Conservation (phyloP, 2,329 filamentous ascomycete species). For the Cordyceps fumosorosea region DNA sequence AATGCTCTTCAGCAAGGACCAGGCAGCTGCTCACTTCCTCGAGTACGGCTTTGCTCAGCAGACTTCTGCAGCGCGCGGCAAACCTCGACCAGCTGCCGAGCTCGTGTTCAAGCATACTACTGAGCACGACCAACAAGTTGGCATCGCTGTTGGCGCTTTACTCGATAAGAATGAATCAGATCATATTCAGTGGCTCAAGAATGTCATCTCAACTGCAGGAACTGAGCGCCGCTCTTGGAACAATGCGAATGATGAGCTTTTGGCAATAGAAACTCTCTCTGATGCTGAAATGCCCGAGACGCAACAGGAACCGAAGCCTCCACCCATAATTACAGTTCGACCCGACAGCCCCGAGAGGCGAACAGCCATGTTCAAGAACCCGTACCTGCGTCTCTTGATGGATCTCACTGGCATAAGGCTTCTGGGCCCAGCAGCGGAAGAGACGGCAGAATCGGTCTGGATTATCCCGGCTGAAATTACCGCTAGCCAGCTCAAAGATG, state of each 20-base stretch:
- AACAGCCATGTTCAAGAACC: conserved; percentile 80
- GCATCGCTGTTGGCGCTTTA: conserved; percentile 70
- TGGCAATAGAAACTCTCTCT: conserved; percentile 27
- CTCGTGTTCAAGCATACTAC: conserved; percentile 72
- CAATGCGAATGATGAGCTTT: conserved; percentile 57
- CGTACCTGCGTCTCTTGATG: conserved; percentile 79
- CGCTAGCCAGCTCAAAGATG: conserved; percentile 59
- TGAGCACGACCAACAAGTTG: conserved; percentile 65
- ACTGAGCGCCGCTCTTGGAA: conserved; percentile 74
- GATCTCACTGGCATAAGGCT: conserved; percentile 65
- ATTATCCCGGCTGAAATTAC: conserved; percentile 61
- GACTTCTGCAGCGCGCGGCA: conserved; percentile 49
- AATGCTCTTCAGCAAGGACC: conserved; percentile 90
- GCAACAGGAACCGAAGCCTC: conserved; percentile 22
- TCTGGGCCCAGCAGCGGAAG: conserved; percentile 47
- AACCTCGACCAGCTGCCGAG: conserved; percentile 67
- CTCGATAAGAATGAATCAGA: conserved; percentile 73
- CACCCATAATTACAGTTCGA: conserved; percentile 40
- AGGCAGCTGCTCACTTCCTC: conserved; percentile 74
- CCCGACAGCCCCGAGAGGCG: conserved; percentile 61
- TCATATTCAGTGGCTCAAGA: conserved; percentile 75
- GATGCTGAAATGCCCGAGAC: conserved; percentile 24
- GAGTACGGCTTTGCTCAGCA: conserved; percentile 87
- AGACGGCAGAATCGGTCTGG: conserved; percentile 73
- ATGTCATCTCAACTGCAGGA: conserved; percentile 59